Conservation (phyloP, 805 yeast species). For the Lipomyces kockii region DNA sequence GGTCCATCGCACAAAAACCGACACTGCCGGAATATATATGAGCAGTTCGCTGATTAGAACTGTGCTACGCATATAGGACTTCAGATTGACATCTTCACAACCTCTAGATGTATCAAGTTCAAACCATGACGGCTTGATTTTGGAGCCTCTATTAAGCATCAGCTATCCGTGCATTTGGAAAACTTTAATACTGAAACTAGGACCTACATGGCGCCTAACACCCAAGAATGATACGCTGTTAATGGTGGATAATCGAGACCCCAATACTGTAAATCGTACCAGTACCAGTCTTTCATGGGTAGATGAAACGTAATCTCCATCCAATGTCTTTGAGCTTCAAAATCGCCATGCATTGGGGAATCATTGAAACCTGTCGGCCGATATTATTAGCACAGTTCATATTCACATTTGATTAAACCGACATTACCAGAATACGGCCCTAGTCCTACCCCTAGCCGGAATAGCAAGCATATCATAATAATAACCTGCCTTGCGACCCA, state of each 20-base stretch:
- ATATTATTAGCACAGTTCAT: neutral
- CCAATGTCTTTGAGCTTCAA: slow-evolving; percentile 99
- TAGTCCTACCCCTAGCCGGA: slow-evolving; percentile 83
- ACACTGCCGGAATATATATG: slow-evolving; percentile 78
- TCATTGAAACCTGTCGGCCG: slow-evolving; percentile 38
- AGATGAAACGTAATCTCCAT: slow-evolving; percentile 83
- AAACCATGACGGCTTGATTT: slow-evolving; percentile 76
- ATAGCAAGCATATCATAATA: slow-evolving; percentile 69
- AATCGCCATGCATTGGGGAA: slow-evolving; percentile 90
- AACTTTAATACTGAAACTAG: neutral
- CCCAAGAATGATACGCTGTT: slow-evolving; percentile 90
- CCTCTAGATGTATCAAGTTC: slow-evolving; percentile 75
- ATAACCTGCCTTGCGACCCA: slow-evolving; percentile 83
- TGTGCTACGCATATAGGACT: slow-evolving; percentile 83
- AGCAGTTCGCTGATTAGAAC: slow-evolving; percentile 75
- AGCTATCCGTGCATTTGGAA: neutral
- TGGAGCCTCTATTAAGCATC: slow-evolving; percentile 56
- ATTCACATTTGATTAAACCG: slow-evolving; percentile 17
- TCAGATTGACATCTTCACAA: slow-evolving; percentile 64
- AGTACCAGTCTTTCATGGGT: slow-evolving; percentile 83
- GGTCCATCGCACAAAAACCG: slow-evolving; percentile 70
- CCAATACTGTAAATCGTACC: slow-evolving; percentile 89
- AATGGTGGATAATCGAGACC: slow-evolving; percentile 97
- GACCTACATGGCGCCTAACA: slow-evolving; percentile 56
- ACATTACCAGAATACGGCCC: slow-evolving; percentile 82